Evolutionary conservation across 371 early-diverging fungal species (phyloP).

Genomic region (Zopfochytrium polystomum): DNA sequence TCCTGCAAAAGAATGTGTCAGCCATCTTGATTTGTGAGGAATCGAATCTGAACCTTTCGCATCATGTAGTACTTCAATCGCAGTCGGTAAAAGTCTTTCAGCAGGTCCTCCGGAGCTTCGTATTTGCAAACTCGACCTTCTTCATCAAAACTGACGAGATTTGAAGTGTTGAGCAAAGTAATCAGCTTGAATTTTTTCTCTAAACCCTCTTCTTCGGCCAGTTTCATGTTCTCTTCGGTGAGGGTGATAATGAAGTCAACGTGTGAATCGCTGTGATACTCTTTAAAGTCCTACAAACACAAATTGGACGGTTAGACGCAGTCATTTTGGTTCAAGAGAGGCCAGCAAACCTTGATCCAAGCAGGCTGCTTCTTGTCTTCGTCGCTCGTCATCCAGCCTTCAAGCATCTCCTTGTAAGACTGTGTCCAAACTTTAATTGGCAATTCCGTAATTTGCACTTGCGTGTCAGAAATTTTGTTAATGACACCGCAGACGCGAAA

Average conservation of each 20-base stretch:
- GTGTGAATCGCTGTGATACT: conserved; percentile 76
- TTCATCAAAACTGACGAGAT: conserved; percentile 97
- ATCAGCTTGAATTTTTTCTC: conserved; percentile 83
- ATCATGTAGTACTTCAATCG: conserved; percentile 84
- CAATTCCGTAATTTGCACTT: conserved; percentile 89
- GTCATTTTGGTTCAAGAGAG: neutral
- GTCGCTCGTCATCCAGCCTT: conserved; percentile 63
- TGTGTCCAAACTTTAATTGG: conserved; percentile 97
- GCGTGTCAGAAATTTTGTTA: conserved; percentile 66
- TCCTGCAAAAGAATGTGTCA: conserved; percentile 46
- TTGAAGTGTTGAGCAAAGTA: conserved; percentile 70
- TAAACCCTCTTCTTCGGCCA: conserved; percentile 73
- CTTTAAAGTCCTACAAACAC: conserved; percentile 60
- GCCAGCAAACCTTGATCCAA: conserved; percentile 52
- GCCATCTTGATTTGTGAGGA: neutral
- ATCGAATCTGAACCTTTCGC: conserved; percentile 70
- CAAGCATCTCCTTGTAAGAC: conserved; percentile 87
- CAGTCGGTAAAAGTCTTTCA: conserved; percentile 90
- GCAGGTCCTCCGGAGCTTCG: conserved; percentile 73
- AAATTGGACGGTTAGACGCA: too few relatives aligned
- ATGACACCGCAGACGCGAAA: conserved; percentile 77
- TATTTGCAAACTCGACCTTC: conserved; percentile 90
- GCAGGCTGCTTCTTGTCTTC: conserved; percentile 58
- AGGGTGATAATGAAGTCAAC: conserved; percentile 86
- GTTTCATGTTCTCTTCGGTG: conserved; percentile 63